Evolutionary conservation across 2,329 filamentous ascomycete genomes (phyloP), one percentile per base, ranked within the genome.

Genomic region (Claviceps quebecensis): DNA sequence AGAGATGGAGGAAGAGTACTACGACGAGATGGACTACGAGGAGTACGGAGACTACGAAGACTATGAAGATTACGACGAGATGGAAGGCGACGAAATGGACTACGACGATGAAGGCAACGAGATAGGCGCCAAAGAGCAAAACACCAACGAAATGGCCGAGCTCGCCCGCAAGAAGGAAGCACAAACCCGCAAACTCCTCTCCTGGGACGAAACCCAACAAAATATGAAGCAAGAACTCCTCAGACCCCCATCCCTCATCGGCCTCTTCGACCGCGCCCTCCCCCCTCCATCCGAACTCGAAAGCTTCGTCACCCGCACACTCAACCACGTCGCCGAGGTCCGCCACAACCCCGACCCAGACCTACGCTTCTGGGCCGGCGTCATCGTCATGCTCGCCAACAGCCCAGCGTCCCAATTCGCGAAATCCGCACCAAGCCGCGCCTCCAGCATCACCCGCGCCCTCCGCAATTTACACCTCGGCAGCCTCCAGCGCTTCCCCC

Each of bases 301-400:
- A n/a, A 22, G 13, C 47, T 54, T 54, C 34, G 40, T 54, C 29
- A 39, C 50, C 38, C 8, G 36, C 23, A 44, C 44, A 5, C 47
- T 52, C 41, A 19, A 36, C 9, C 11, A 52, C 47, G 29, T 14
- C 34, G 16, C 44, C 13, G 34, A 48, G 17, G 39, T 49, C 13
- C 47, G 29, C 47, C 22, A 22, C 17, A 39, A 23, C 38, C 26
- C 37, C 5, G 47, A 41, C 29, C 17, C 43, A 14, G 19, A 26
- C 37, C 16, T 26, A 2, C 38, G 44, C 7, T 50, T 34, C 50
- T 54, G 53, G 53, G 45, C 40, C 37, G 19, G 37, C 5, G 45
- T 54, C 47, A 36, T 54, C 22, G 26, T 40, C 48, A 49, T 54
- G 43, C 44, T 54, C 13, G 41, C 50, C 11, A 52, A 52, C 46